phyloP scores from a whole-genome alignment of 2,329 filamentous ascomycete genomes.

The Ophiosphaerella herpotricha region DNA sequence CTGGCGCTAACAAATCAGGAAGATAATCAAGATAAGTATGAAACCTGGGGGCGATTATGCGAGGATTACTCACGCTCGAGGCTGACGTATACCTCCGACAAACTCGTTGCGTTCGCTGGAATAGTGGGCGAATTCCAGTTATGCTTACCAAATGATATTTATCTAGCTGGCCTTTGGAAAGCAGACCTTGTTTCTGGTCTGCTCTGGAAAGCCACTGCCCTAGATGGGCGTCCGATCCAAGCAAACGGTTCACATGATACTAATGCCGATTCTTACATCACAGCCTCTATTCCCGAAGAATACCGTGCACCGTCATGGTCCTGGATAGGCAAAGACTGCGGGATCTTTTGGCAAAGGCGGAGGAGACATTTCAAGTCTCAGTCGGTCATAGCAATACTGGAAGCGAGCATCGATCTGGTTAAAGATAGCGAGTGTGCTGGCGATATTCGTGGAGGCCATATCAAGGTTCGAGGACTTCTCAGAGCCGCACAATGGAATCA shows the following conservation, averaged over 20 bases:
- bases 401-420: neutral
- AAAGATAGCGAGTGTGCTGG: neutral
- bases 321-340: conserved; percentile 2
- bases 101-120: conserved; percentile 6
- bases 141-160: neutral
- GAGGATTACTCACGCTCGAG: conserved; percentile 2
- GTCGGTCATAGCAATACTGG: neutral
- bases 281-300: neutral
- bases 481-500: neutral
- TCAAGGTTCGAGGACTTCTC: neutral
- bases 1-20: neutral
- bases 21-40: neutral
- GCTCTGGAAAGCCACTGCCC: conserved; percentile 1
- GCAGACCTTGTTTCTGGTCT: neutral
- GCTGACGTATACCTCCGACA: conserved; percentile 5
- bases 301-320: conserved; percentile 7
- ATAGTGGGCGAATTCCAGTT: conserved; percentile 1
- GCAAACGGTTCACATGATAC: conserved; percentile 1
- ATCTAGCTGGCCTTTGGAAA: conserved; percentile 4
- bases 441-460: neutral
- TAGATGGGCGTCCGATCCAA: conserved; percentile 1
- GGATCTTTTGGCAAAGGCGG: neutral
- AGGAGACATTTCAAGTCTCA: neutral
- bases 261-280: conserved; percentile 3
- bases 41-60: conserved; percentile 1